A percentile compares a stretch with the other conserved stretches of the same genome.
These are phyloP conservation scores for Teunomyces lycoperdinae DNA, from an alignment of 805 yeast species.

Conservation along the genomic window DNA sequence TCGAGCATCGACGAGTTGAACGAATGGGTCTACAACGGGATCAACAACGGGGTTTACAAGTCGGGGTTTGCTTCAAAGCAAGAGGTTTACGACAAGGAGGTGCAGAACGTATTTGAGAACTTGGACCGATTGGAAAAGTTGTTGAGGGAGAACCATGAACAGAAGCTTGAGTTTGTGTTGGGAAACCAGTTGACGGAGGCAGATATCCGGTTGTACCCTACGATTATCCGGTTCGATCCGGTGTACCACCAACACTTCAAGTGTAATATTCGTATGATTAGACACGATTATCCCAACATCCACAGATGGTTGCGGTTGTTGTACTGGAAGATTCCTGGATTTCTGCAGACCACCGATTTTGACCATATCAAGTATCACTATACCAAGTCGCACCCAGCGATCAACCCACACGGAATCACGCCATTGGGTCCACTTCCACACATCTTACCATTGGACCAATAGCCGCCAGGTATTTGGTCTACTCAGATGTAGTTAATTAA, in stretches of 20 bases:
- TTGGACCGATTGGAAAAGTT: slow-evolving; percentile 69
- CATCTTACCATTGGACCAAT: slow-evolving; percentile 38
- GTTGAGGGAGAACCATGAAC: slow-evolving; percentile 43
- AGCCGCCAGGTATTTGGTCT: not conserved
- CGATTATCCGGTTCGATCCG: slow-evolving; percentile 87
- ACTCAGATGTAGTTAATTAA: no score
- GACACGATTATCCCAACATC: slow-evolving; percentile 73
- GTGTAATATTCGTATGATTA: slow-evolving; percentile 79
- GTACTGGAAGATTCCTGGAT: slow-evolving; percentile 75
- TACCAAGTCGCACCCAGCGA: slow-evolving; percentile 76
- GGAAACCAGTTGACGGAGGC: slow-evolving; percentile 82
- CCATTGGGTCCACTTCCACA: slow-evolving; percentile 87
- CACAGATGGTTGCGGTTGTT: slow-evolving; percentile 79
- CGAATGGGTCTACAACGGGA: slow-evolving; percentile 75
- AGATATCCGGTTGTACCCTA: slow-evolving; percentile 82
- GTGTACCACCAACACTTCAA: slow-evolving; percentile 95
- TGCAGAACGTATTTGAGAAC: slow-evolving; percentile 57
- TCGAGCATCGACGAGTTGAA: slow-evolving; percentile 72
- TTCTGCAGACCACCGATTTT: slow-evolving; percentile 77
- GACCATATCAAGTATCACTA: slow-evolving; percentile 91
- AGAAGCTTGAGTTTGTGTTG: slow-evolving; percentile 39
- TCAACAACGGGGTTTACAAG: slow-evolving; percentile 93
- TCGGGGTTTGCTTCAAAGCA: slow-evolving; percentile 85
- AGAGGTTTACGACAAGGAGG: slow-evolving; percentile 74
- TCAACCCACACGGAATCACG: slow-evolving; percentile 81